A percentile compares a stretch with the other conserved stretches of the same genome.
These are phyloP conservation scores for Grifola frondosa DNA, from an alignment of 1,284 basidiomycete genomes.

Conservation along the genomic window DNA sequence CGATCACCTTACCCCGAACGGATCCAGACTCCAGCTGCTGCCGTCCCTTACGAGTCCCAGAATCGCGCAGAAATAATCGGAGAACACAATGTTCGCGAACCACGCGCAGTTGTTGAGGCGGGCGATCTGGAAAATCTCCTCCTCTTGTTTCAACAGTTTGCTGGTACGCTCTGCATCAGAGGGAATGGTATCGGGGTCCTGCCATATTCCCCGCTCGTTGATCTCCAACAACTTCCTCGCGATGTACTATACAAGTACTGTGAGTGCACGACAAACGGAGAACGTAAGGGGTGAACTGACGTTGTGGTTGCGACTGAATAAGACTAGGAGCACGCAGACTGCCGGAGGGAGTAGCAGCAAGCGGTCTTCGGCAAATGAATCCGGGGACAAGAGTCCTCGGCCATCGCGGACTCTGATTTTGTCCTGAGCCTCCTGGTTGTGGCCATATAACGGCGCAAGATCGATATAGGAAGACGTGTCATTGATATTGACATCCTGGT, in stretches of 20 bases:
- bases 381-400: constrained; percentile 63
- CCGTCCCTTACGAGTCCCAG: constrained; percentile 71
- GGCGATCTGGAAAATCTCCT: constrained; percentile 80
- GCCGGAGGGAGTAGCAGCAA: constrained; percentile 81
- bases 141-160: constrained; percentile 61
- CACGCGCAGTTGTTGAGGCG: constrained; percentile 76
- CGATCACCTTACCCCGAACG: constrained; percentile 50
- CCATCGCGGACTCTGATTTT: constrained; percentile 64
- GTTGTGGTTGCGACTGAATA: constrained; percentile 88
- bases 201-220: constrained; percentile 68
- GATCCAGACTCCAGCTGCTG: constrained; percentile 68
- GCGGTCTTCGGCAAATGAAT: constrained; percentile 76
- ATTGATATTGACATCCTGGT: constrained; percentile 68
- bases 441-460: constrained; percentile 77
- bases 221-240: constrained; percentile 75
- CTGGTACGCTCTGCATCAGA: constrained; percentile 31
- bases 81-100: constrained; percentile 72
- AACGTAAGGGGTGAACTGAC: constrained; percentile 41
- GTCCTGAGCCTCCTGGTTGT: constrained; percentile 60
- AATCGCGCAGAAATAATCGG: constrained; percentile 76
- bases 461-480: constrained; percentile 88
- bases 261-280: not conserved
- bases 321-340: constrained; percentile 67
- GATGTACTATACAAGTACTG: constrained; percentile 57
- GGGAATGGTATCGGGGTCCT: constrained; percentile 46